Percentiles rank a stretch among this genome's conserved stretches.
Conservation (phyloP, 805 yeast genomes). For the Kodamaea hsintzibuensis region DNA sequence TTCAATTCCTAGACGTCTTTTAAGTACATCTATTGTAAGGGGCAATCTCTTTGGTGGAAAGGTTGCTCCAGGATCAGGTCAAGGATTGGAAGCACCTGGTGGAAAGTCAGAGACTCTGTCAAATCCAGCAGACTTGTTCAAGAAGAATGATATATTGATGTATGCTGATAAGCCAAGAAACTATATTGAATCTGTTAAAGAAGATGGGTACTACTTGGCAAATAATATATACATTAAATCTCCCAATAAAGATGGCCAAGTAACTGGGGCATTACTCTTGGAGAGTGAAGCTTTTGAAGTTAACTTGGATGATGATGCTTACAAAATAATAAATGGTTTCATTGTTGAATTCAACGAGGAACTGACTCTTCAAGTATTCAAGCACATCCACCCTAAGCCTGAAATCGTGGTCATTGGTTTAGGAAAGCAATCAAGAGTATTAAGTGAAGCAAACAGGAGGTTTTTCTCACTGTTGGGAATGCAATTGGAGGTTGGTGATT, state of each 20-base stretch:
- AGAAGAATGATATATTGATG: conserved; percentile 44
- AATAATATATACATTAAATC: conserved; percentile 51
- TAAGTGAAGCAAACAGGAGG: conserved; percentile 55
- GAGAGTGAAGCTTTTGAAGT: conserved; percentile 65
- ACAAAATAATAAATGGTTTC: conserved; percentile 47
- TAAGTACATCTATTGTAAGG: neutral
- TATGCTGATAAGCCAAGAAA: conserved; percentile 43
- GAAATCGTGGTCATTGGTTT: conserved; percentile 73
- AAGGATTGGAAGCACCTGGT: conserved; percentile 28
- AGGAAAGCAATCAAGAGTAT: conserved; percentile 62
- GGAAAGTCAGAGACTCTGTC: conserved; percentile 40
- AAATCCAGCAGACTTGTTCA: conserved; percentile 45
- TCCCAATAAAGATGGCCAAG: conserved; percentile 36
- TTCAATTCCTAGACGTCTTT: neutral
- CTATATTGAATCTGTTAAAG: conserved; percentile 45
- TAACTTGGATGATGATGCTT: conserved; percentile 47
- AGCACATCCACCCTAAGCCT: conserved; percentile 70
- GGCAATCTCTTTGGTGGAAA: conserved; percentile 33
- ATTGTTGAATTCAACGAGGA: conserved; percentile 51
- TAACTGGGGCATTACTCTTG: conserved; percentile 50
- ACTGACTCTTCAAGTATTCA: conserved; percentile 49
- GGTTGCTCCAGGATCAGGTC: conserved; percentile 12
- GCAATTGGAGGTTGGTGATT: conserved; percentile 68
- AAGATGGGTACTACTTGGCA: conserved; percentile 60
- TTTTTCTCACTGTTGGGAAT: conserved; percentile 60